Base-by-base conservation (phyloP, 768 basidiomycete species). In the Auricularia heimuer region DNA sequence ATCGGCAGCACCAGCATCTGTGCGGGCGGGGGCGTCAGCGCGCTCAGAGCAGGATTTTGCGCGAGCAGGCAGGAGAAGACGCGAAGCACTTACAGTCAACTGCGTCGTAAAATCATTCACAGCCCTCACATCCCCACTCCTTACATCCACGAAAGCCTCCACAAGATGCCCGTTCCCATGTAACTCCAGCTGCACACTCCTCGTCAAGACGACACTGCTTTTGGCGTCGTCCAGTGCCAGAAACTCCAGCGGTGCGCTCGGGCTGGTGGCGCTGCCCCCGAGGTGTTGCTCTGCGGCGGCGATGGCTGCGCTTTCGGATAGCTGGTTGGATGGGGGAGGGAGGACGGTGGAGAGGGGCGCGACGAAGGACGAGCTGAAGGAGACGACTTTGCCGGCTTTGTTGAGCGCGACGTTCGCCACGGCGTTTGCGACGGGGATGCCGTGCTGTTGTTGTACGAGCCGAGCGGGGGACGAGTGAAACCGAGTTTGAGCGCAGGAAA, bases 101-200 rank as follows among this genome's bases (percentile, higher is more conserved):
- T 78, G 71, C 6, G 78, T 70, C 42, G 80, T 82, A 71, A 83
- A 85, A 70, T 86, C 82, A 39, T 80, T 80, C 24, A 83, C 76
- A 12, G 78, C 76, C 29, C 83, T 69, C 42, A 86, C 69, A 37
- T 81, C 80, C 18, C 81, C 81, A 18, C 79, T 74, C 66, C 81
- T 80, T 4, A 82, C 84, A 67, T 86, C 84, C 51, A 86, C 78
- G 64, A 82, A 83, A 0, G 82, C 84, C 71, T 86, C 81, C 68
- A 77, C 80, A 10, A 60, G 34, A 18, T 60, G 56, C 2, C 56
- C 56, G 29, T 60, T 60, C 7, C 56, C 56, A 3, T 24, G 8
- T 1, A 33, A 10, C 10, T 60, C 56, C 62, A 81, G 75, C 69
- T 80, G 78, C 39, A 80, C 69, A 56, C 74, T 71, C 69, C 81